phyloP scores from a whole-genome alignment of 78 protist genomes.

The Dictyostelium capitatum region DNA sequence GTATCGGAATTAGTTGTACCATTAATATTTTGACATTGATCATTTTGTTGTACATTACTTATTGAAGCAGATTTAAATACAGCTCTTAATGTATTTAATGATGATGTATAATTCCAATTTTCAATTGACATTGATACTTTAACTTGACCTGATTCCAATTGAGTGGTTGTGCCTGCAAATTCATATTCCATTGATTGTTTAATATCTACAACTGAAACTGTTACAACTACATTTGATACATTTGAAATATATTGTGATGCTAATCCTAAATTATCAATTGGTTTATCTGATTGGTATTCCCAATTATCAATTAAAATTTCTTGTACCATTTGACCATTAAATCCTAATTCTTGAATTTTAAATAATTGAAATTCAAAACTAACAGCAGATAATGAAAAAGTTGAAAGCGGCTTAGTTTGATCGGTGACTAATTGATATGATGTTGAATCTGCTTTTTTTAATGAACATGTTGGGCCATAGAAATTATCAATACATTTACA shows the following conservation, averaged over 20 bases:
- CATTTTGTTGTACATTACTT: not conserved
- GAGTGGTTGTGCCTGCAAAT: conserved; percentile 35
- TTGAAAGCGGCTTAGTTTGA: not conserved
- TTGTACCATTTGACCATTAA: not conserved
- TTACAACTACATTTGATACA: not conserved
- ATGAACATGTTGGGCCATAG: conserved; percentile 24
- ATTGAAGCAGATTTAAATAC: conserved; percentile 3
- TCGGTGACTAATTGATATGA: not conserved
- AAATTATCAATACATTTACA: conserved; percentile 30
- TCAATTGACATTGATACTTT: conserved; percentile 29
- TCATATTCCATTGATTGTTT: not conserved
- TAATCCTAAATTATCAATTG: not conserved
- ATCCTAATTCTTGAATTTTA: conserved; percentile 19
- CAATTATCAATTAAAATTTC: conserved; percentile 3
- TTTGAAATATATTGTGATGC: not conserved
- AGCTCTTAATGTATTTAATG: conserved; percentile 24
- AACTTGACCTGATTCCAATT: conserved; percentile 6
- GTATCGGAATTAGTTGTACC: not conserved
- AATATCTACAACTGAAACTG: not conserved
- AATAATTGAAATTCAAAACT: conserved; percentile 12
- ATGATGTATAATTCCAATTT: conserved; percentile 29
- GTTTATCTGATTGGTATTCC: conserved; percentile 17
- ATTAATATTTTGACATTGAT: not conserved
- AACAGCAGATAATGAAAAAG: not conserved
- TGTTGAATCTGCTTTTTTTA: not conserved